These are phyloP conservation scores for Chondrostereum purpureum DNA, from an alignment of 1,284 basidiomycete species.

Conservation along the genomic window DNA sequence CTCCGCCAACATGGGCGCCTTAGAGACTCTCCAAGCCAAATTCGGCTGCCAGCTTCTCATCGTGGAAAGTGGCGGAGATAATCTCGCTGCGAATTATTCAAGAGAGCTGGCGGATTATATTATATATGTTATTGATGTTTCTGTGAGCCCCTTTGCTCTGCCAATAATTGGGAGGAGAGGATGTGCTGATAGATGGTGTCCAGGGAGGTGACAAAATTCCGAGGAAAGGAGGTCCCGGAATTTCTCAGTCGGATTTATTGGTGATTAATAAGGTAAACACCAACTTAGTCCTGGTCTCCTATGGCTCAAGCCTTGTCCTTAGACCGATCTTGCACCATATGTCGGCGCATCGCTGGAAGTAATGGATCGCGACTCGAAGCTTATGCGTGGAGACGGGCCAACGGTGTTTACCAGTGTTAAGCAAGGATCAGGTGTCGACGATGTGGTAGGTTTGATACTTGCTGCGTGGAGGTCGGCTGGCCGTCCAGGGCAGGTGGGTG, in stretches of 20 bases:
- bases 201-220: conserved; percentile 97
- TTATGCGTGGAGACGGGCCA: conserved; percentile 92
- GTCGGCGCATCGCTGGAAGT: conserved; percentile 92
- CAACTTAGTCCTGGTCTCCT: background rate
- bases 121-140: conserved; percentile 87
- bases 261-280: conserved; percentile 85
- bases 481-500: conserved; percentile 52
- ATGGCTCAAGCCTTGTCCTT: background rate
- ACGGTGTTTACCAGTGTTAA: conserved; percentile 90
- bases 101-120: conserved; percentile 97
- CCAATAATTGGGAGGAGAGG: conserved; percentile 1
- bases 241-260: conserved; percentile 90
- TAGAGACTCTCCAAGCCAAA: conserved; percentile 94
- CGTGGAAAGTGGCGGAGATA: conserved; percentile 95
- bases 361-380: conserved; percentile 89
- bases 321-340: conserved; percentile 91
- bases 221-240: conserved; percentile 94
- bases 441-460: conserved; percentile 78
- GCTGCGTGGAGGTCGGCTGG: conserved; percentile 82
- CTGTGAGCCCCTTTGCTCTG: conserved; percentile 36
- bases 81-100: conserved; percentile 93
- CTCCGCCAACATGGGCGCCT: conserved; percentile 90
- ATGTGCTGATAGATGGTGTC: conserved; percentile 5
- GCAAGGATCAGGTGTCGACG: conserved; percentile 74
- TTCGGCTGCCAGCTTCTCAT: conserved; percentile 80